These are phyloP conservation scores for Eucalyptus sp. DNA, from an alignment of 345 rosid species.

Conservation along the genomic window DNA sequence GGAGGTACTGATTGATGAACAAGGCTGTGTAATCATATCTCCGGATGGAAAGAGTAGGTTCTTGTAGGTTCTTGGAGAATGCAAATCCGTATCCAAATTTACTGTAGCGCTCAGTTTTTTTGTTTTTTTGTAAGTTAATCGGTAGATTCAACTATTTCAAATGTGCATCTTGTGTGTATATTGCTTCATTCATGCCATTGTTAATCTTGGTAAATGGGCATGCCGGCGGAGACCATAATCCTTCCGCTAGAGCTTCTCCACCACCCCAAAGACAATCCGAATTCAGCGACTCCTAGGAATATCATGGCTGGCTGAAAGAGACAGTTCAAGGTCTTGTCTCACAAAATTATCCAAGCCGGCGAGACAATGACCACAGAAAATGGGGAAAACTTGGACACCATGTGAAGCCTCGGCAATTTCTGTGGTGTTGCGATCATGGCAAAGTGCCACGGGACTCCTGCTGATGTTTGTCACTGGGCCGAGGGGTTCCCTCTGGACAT, in stretches of 20 bases:
- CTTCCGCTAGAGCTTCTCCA: constrained; percentile 83
- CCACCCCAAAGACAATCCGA: constrained; percentile 61
- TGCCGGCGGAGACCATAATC: constrained; percentile 67
- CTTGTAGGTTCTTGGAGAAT: no score
- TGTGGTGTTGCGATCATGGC: constrained; percentile 58
- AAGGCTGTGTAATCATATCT: no score
- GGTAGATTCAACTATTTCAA: no score
- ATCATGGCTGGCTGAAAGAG: constrained; percentile 65
- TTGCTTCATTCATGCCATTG: not conserved
- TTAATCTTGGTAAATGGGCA: constrained; percentile 10
- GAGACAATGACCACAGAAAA: constrained; percentile 39
- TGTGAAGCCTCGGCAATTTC: constrained; percentile 46
- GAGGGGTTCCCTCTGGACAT: constrained; percentile 82
- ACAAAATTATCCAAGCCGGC: constrained; percentile 10
- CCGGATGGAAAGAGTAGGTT: no score
- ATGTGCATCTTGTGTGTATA: no score
- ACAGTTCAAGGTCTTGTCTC: constrained; percentile 40
- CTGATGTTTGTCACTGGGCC: constrained; percentile 82
- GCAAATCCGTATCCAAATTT: no score
- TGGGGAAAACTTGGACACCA: constrained; percentile 55
- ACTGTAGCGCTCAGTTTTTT: no score
- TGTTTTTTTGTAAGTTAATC: no score
- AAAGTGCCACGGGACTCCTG: constrained; percentile 32
- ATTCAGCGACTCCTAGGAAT: constrained; percentile 51
- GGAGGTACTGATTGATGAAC: no score